Percentiles rank a stretch among this genome's conserved stretches.
phyloP scores from a whole-genome alignment of 768 basidiomycete genomes.

The Thelephora aurantiotincta region DNA sequence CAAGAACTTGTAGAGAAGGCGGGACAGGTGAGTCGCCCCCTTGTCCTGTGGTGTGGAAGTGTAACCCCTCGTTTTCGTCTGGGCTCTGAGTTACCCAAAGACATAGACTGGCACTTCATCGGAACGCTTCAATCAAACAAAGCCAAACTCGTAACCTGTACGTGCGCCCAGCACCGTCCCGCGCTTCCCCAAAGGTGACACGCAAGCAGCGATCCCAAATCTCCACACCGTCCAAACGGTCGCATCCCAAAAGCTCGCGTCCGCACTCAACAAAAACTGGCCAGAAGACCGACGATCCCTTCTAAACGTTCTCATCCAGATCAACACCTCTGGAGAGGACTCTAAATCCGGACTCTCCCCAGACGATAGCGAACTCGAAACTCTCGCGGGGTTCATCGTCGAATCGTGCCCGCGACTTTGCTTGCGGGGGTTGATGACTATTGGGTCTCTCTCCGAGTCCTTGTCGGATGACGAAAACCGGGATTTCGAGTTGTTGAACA shows the following conservation, averaged over 20 bases:
- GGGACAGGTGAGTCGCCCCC: conserved; percentile 9
- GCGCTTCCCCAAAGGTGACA: background rate
- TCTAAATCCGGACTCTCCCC: conserved; percentile 69
- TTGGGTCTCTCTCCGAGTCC: conserved; percentile 72
- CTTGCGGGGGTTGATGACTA: conserved; percentile 91
- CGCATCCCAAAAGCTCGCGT: conserved; percentile 68
- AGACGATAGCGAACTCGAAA: conserved; percentile 34
- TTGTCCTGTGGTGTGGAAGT: conserved; percentile 1
- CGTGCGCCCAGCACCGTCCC: conserved; percentile 10
- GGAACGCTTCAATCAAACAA: conserved; percentile 92
- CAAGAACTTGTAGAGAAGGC: conserved; percentile 89
- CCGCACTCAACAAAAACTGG: conserved; percentile 62
- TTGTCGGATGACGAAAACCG: conserved; percentile 39
- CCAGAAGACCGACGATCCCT: conserved; percentile 37
- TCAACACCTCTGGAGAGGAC: conserved; percentile 93
- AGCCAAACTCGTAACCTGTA: conserved; percentile 76
- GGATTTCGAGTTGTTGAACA: conserved; percentile 63
- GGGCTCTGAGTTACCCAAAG: conserved; percentile 53
- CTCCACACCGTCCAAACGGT: conserved; percentile 80
- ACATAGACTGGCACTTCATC: conserved; percentile 96
- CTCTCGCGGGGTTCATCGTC: conserved; percentile 61
- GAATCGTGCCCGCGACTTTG: conserved; percentile 57
- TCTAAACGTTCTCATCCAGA: conserved; percentile 77
- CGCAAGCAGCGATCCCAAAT: conserved; percentile 66
- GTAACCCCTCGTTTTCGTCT: background rate